These are phyloP conservation scores for Talaromyces sp. DNA, from an alignment of 2,329 filamentous ascomycete genomes.

Conservation along the genomic window DNA sequence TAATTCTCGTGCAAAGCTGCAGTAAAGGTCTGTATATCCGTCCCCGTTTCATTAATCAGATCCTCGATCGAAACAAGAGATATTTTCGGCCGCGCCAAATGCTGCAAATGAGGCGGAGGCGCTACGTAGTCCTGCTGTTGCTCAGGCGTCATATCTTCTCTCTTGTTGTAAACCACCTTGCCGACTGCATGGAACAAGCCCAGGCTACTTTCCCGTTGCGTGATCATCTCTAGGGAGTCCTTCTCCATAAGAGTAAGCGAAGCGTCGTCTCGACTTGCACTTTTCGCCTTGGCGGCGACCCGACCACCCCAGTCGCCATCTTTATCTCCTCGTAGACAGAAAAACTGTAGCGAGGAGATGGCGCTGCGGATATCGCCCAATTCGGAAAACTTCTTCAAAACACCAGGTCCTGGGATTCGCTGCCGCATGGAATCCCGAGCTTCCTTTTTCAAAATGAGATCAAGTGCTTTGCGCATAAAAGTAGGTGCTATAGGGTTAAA, in stretches of 20 bases:
- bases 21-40: constrained; percentile 84
- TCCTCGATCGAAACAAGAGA: constrained; percentile 65
- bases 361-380: constrained; percentile 90
- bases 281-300: constrained; percentile 63
- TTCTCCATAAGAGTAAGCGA: constrained; percentile 67
- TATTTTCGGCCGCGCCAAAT: constrained; percentile 53
- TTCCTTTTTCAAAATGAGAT: constrained; percentile 78
- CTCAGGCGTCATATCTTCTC: constrained; percentile 49
- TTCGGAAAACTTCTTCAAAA: constrained; percentile 74
- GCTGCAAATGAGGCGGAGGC: constrained; percentile 55
- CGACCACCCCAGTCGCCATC: constrained; percentile 69
- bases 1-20: constrained; percentile 94
- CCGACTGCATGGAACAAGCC: constrained; percentile 96
- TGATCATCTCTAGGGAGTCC: constrained; percentile 73
- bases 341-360: constrained; percentile 85
- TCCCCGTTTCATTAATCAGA: constrained; percentile 88
- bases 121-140: constrained; percentile 42
- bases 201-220: constrained; percentile 79
- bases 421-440: constrained; percentile 69
- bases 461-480: constrained; percentile 75
- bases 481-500: constrained; percentile 92
- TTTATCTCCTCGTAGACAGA: constrained; percentile 77
- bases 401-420: constrained; percentile 68
- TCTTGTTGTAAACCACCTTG: constrained; percentile 94
- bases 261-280: constrained; percentile 34